A percentile compares a stretch with the other conserved stretches of the same genome.
Conservation (phyloP, 768 basidiomycete genomes). For the Daedaleopsis nitida region DNA sequence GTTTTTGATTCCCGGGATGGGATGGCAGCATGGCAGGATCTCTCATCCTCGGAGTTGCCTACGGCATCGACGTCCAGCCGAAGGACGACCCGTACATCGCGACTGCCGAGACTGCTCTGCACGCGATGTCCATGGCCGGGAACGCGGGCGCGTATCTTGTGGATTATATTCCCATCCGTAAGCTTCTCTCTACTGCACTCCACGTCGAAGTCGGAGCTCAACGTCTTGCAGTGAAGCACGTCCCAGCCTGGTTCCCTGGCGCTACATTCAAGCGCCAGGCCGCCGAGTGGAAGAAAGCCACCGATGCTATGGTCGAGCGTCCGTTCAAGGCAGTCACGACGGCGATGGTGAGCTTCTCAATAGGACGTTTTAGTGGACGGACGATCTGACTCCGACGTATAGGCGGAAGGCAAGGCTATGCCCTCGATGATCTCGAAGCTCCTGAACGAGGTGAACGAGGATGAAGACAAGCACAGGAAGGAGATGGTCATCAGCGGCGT, state of each 20-base stretch:
- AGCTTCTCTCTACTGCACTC: slow-evolving; percentile 6
- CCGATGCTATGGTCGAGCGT: slow-evolving; percentile 20
- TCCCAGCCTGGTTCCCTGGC: slow-evolving; percentile 32
- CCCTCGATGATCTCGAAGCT: slow-evolving; percentile 22
- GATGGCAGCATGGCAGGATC: slow-evolving; percentile 43
- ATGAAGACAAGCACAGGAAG: slow-evolving; percentile 13
- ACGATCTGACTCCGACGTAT: not conserved
- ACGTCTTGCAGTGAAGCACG: slow-evolving; percentile 18
- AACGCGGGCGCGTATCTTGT: slow-evolving; percentile 49
- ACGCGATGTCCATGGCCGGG: slow-evolving; percentile 36
- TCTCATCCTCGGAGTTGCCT: slow-evolving; percentile 44
- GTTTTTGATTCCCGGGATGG: slow-evolving; percentile 5
- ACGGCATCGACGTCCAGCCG: slow-evolving; percentile 45
- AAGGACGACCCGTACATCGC: slow-evolving; percentile 47
- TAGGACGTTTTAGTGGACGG: not conserved
- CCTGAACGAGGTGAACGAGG: slow-evolving; percentile 11
- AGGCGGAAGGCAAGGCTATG: slow-evolving; percentile 20
- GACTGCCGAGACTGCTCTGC: slow-evolving; percentile 41
- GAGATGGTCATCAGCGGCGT: slow-evolving; percentile 23
- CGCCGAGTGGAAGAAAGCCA: slow-evolving; percentile 19
- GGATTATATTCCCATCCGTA: slow-evolving; percentile 39
- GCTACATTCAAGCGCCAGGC: slow-evolving; percentile 29
- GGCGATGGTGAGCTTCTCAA: slow-evolving; percentile 20
- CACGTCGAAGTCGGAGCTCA: not conserved
- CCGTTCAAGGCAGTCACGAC: slow-evolving; percentile 26